Evolutionary conservation across 73 alveolate genomes (phyloP), one percentile per base, ranked within the genome.

Genomic region (Urostyla sp.): DNA sequence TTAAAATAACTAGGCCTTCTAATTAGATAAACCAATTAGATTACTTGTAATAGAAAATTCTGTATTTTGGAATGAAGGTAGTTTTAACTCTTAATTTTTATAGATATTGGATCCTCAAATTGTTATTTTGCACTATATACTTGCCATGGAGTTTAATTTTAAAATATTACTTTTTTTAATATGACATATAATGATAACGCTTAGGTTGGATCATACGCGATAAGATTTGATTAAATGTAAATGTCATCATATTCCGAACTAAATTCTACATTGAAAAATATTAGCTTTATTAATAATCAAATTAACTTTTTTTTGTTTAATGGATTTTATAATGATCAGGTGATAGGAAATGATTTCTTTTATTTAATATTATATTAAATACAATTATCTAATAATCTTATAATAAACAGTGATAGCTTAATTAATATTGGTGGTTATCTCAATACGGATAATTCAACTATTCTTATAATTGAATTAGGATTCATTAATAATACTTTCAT

Each of bases 301-400:
- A 49, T 63, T 34, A 63, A 40, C 79, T 63, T 63, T 38, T 63
- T 63, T 1, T 1, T 43, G 6, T 63, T 63, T 31, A 32, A 32
- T 3, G 79, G 79, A 10, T 34, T n/a, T 21, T 5, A 10, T 13
- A 37, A 63, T 23, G 36, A 10, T 63, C n/a, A 37, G 11, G 13
- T 58, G 3, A 58, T 55, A 30, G 37, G n/a, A n/a, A n/a, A n/a
- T n/a, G n/a, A n/a, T n/a, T n/a, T n/a, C n/a, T n/a, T n/a, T n/a
- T n/a, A n/a, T n/a, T n/a, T n/a, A n/a, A n/a, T n/a, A n/a, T n/a
- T n/a, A n/a, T n/a, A n/a, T n/a, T n/a, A n/a, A n/a, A n/a, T n/a
- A n/a, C n/a, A n/a, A n/a, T n/a, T n/a, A n/a, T n/a, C n/a, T n/a
- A n/a, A n/a, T n/a, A n/a, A n/a, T n/a, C n/a, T n/a, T n/a, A n/a